These are phyloP conservation scores for Coemansia sp. DNA, from an alignment of 192 early-diverging fungal genomes.

Conservation along the genomic window DNA sequence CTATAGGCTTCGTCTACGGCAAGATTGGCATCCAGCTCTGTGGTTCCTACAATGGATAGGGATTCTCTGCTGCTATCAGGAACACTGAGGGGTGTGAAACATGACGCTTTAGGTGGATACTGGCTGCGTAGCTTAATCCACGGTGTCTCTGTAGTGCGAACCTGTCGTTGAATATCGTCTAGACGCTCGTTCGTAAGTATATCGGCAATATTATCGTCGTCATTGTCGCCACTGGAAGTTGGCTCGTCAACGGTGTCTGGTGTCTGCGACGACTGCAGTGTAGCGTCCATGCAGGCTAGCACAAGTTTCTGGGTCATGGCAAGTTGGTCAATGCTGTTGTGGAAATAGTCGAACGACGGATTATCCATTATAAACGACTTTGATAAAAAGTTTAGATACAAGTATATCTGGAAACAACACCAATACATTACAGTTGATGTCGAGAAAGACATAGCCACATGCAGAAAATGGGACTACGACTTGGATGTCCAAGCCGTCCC, in stretches of 20 bases:
- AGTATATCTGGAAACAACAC: neutral
- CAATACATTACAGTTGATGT: no score
- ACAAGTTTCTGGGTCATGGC: neutral
- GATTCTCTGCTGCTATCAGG: neutral
- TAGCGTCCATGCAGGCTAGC: neutral
- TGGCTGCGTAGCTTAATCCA: neutral
- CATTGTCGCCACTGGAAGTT: neutral
- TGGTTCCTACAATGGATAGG: neutral
- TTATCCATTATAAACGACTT: neutral
- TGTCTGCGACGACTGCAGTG: neutral
- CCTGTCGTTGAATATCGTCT: neutral
- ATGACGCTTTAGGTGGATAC: neutral
- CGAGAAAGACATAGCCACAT: neutral
- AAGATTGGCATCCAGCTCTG: neutral
- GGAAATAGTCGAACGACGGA: neutral
- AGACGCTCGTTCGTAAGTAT: neutral
- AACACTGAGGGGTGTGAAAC: neutral
- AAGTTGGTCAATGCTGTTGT: neutral
- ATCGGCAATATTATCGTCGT: neutral
- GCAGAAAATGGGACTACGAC: neutral
- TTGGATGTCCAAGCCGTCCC: neutral
- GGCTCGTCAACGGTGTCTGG: neutral
- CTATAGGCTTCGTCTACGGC: neutral
- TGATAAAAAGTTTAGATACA: neutral
- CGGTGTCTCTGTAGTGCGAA: neutral